These are phyloP conservation scores for Solanum hybrid DNA, from an alignment of 305 asterid species.

Conservation along the genomic window DNA sequence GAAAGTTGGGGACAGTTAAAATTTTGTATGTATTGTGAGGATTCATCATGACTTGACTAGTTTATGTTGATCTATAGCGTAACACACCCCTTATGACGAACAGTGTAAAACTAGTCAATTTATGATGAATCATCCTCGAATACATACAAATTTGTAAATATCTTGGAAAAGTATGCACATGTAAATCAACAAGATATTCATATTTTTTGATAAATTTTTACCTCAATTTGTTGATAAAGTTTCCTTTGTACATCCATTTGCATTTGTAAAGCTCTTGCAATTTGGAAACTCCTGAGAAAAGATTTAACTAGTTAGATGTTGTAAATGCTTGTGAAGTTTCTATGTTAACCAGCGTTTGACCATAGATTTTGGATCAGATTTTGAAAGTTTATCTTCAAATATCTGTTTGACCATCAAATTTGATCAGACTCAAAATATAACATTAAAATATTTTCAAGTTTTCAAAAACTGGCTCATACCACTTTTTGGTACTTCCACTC, in stretches of 20 bases:
- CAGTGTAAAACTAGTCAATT: not conserved
- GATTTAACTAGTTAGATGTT: not conserved
- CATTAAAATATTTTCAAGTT: not conserved
- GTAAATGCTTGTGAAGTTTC: not conserved
- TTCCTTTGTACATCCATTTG: conserved; percentile 94
- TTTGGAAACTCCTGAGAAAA: conserved; percentile 38
- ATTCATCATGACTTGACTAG: not conserved
- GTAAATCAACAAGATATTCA: not conserved
- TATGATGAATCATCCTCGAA: not conserved
- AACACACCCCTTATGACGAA: not conserved
- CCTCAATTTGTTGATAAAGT: conserved; percentile 88
- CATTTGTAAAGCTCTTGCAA: conserved; percentile 56
- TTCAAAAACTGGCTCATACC: not conserved
- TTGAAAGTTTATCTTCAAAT: not conserved
- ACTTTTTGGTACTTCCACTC: not conserved
- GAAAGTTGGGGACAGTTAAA: not conserved
- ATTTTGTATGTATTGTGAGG: not conserved
- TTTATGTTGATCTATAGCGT: not conserved
- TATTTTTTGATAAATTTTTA: conserved; percentile 7
- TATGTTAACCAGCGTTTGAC: not conserved
- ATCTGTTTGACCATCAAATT: not conserved
- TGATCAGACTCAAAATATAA: not conserved
- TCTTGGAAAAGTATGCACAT: not conserved
- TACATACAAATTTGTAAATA: not conserved
- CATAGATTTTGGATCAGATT: not conserved